Evolutionary conservation across 768 basidiomycete genomes (phyloP), one percentile per base, ranked within the genome.

Genomic region (Cubamyces sp.): DNA sequence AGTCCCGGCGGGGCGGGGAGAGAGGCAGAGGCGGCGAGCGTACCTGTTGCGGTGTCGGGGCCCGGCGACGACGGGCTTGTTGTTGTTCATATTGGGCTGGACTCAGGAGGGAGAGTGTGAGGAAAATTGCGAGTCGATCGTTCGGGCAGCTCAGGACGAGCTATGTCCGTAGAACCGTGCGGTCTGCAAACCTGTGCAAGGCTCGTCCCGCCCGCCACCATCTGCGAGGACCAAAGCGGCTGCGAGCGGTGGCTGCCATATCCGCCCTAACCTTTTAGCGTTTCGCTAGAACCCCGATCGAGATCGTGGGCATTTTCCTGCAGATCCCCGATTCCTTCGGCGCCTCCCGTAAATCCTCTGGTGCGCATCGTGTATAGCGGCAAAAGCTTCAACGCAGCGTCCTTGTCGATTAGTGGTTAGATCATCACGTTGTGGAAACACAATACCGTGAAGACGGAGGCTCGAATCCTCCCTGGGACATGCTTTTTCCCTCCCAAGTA

Each of bases 381-480:
- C 19, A 11, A 11, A 9, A 14, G 7, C 42, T 34, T 43, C 15
- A 3, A 16, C 26, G 43, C 52, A 58, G 26, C 46, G 62, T 64
- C 62, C 62, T 53, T 64, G 62, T 64, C 57, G 62, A 64, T 64
- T 64, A 64, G 62, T 64, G 62, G 62, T 64, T 47, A 64, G 62
- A 64, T 64, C 62, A 47, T 64, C 62, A 64, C 62, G 62, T 64
- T 64, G 62, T 64, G 62, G 62, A 30, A 23, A 52, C 49, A n/a
- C 52, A 59, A 54, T 48, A 21, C 62, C 62, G 62, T 64, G 62
- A 64, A 64, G 57, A 64, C 62, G 62, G 57, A 64, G 62, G 62
- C 62, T 64, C 62, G 62, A 64, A 64, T 64, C 62, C 62, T 64
- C 57, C 62, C 62, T 64, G 62, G 62, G 62, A 64, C 62, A 64